Conservation (phyloP, 768 basidiomycete species). For the Tulasnella sp. region DNA sequence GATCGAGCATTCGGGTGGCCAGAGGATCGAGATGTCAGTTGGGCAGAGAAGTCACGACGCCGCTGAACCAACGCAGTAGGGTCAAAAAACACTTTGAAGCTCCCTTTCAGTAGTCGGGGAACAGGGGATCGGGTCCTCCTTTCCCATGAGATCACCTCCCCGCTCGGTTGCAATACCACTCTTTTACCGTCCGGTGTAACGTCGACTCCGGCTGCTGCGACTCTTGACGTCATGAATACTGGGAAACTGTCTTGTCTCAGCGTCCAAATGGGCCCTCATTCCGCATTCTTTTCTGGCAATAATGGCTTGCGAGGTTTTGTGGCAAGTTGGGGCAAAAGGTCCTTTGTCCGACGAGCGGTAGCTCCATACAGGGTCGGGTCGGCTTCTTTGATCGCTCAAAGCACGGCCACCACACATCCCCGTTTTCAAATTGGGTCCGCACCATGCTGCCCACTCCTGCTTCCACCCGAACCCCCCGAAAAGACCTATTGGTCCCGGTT, state of each 20-base stretch:
- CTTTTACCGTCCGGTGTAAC: neutral
- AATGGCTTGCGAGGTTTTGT: neutral
- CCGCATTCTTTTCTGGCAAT: neutral
- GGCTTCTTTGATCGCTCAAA: neutral
- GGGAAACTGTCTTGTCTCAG: neutral
- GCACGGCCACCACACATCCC: neutral
- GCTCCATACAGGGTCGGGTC: conserved; percentile 5
- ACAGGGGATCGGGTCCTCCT: no score
- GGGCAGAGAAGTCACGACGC: no score
- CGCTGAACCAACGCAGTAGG: no score
- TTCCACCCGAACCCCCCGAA: no score
- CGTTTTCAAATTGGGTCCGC: neutral
- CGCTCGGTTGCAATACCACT: neutral
- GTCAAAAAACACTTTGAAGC: no score
- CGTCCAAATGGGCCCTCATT: neutral
- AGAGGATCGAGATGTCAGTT: no score
- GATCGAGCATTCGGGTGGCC: no score
- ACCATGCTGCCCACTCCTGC: neutral
- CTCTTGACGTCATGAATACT: neutral
- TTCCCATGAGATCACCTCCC: conserved; percentile 7
- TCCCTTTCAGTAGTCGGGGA: no score
- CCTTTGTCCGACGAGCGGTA: neutral
- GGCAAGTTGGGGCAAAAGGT: neutral
- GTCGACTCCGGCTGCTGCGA: neutral
- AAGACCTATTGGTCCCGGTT: neutral